Evolutionary conservation across 1,284 basidiomycete genomes (phyloP), one percentile per base, ranked within the genome.

Genomic region (Melampsora larici-populina): DNA sequence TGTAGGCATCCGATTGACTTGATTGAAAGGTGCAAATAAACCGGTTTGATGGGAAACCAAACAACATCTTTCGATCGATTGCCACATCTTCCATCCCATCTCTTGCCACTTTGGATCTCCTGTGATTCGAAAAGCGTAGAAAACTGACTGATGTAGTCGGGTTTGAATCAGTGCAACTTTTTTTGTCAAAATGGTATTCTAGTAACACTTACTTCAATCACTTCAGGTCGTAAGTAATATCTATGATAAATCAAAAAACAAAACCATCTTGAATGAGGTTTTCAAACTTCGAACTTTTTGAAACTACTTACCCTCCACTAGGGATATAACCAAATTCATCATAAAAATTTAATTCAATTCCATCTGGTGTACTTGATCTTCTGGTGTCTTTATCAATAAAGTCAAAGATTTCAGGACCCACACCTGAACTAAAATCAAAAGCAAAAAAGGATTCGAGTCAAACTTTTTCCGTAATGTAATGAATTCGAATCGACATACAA

Each of bases 151-250:
- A 55, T 21, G 17, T 55, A 13, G 51, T 21, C 51, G 51, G 51
- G 51, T 5, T 55, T 21, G 4, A 55, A 55, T 55, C 36, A 36
- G 36, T 36, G 3, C 5, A 36, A 36, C 9, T 36, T 36, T 36
- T 36, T 36, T 36, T 4, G 9, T 36, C 36, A 4, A 13, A 55
- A 5, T 18, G 26, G 18, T 2, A 64, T n/a, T n/a, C n/a, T 7
- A 26, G 8, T 18, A 7, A 26, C 2, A 36, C 62, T 7, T 64
- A 64, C 62, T 46, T 67, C 65, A 29, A 66, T 67, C 17, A 82
- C 81, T 70, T 83, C 82, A 9, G 82, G 82, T 0, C 82, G 72
- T 1, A 83, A 71, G 24, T 81, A 72, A 78, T 82, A 83, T 65
- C 78, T 76, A n/a, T 74, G 70, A 26, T 78, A 66, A 33, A 21